Base-by-base conservation (phyloP, 176 grass and related monocot species). In the Leersia perrieri region DNA sequence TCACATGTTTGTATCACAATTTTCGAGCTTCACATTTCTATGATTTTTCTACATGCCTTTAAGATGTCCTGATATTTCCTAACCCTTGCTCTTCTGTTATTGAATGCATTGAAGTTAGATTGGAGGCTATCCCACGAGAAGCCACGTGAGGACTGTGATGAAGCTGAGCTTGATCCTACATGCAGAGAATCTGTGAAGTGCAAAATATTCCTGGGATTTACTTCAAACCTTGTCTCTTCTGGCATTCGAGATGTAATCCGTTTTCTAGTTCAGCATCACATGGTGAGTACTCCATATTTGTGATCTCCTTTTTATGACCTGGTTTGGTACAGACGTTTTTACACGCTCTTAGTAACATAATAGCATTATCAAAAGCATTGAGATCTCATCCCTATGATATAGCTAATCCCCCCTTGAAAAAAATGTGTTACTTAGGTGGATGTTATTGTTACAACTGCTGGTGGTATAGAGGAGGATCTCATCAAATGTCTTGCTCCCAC, bases 121-220 rank as follows among this genome's bases (percentile, higher is more conserved):
- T 98, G 95, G 95, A 92, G 92, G 81, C 70, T 94, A 39, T 92
- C 83, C 0, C 81, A 98, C 68, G 95, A 98, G 69, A 83, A 90
- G 65, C 83, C 90, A 36, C 20, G 74, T 5, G 80, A 64, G 44
- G 92, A 94, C 33, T 94, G 83, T 22, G 88, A 90, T 42, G 78
- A 84, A 42, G 75, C 73, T 12, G 92, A 92, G 67, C 85, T 94
- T 58, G 76, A 98, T 47, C 90, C 86, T 7, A 83, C 58, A 41
- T 90, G 87, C 39, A 98, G 88, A 80, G 86, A 95, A 76, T 92
- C 92, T 66, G 88, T 98, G 9, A 89, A 89, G 61, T 98, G 95
- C 90, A 98, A 98, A 80, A 94, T 94, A 41, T 98, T 98, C 86
- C 85, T 98, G 34, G 95, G 95, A 9, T 98, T 98, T 68, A 98